These are phyloP conservation scores for Phytophthora tentaculata DNA, from an alignment of 352 stramenopile genomes.

Conservation along the genomic window DNA sequence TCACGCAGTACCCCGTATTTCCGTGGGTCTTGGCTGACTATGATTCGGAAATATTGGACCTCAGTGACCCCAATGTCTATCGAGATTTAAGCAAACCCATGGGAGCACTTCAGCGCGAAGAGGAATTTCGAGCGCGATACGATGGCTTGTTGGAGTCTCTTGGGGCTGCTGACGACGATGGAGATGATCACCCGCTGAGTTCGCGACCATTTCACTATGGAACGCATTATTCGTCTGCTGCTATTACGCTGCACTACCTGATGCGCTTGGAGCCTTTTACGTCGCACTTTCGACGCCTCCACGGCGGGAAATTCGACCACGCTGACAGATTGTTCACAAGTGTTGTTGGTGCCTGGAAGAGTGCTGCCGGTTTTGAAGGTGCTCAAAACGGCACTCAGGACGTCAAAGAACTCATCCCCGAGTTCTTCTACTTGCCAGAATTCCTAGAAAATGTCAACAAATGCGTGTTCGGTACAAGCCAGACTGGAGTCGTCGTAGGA, in stretches of 20 bases:
- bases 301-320: constrained; percentile 98
- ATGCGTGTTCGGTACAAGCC: constrained; percentile 93
- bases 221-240: constrained; percentile 92
- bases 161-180: constrained; percentile 14
- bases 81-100: constrained; percentile 97
- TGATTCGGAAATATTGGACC: constrained; percentile 91
- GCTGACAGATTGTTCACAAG: constrained; percentile 97
- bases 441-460: constrained; percentile 97
- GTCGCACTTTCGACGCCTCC: constrained; percentile 92
- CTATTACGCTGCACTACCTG: constrained; percentile 98
- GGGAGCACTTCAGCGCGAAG: constrained; percentile 94
- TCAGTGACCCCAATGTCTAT: constrained; percentile 92
- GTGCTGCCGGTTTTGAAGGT: constrained; percentile 61
- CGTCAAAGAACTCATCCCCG: constrained; percentile 98
- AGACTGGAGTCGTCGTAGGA: constrained; percentile 83
- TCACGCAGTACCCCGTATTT: constrained; percentile 98
- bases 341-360: constrained; percentile 93
- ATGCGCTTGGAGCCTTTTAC: constrained; percentile 97
- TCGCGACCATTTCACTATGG: constrained; percentile 94
- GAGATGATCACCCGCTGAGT: constrained; percentile 47
- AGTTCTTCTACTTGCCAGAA: constrained; percentile 97
- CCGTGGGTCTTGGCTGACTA: constrained; percentile 98
- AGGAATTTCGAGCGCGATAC: constrained; percentile 78
- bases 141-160: constrained; percentile 58
- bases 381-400: constrained; percentile 91